Base-by-base conservation (phyloP, 345 rosid genomes). In the Rubroshorea leprosula region DNA sequence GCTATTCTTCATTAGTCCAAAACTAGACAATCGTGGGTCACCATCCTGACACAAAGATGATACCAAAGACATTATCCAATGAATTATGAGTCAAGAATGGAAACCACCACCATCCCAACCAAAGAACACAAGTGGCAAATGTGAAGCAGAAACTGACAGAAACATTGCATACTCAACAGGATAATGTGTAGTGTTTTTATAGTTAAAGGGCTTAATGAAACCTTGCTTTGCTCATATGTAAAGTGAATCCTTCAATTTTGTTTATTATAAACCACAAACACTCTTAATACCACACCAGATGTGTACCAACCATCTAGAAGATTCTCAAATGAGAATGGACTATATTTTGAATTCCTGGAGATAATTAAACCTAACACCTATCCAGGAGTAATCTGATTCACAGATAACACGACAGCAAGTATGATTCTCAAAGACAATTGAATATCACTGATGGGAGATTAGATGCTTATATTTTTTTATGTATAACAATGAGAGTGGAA, bases 1-100 rank as follows among this genome's bases (percentile, higher is more conserved):
- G 77, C 95, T 90, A 67, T 90, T 90, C 71, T 87, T 90, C 89
- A 90, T 87, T 3, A 90, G 82, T 46, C 97, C 97, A 73, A 90
- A 90, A 70, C 89, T 81, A 18, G 97, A 90, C 45, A 90, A 69
- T 44, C 89, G 81, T 50, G 97, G 95, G 50, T 87, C 93, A 50
- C 96, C 95, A 60, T 81, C 96, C 90, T 84, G 74, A 14, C 54
- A 68, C 23, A 21, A 46, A 20, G 24, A 66, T 22, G 23, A 26
- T 38, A 48, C 49, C 14, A 68, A 25, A 16, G 26, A 53, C 41
- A 45, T 35, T 6, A 35, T 35, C 41, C 7, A 6, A 8, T 35
- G 12, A 35, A 6, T 49, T 45, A 9, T 27, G 8, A 24, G 12
- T 50, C 43, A 57, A 13, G 13, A 38, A 14, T 18, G 58, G 41